These are phyloP conservation scores for Endocalyx cinctus DNA, from an alignment of 2,329 filamentous ascomycete genomes.

Conservation along the genomic window DNA sequence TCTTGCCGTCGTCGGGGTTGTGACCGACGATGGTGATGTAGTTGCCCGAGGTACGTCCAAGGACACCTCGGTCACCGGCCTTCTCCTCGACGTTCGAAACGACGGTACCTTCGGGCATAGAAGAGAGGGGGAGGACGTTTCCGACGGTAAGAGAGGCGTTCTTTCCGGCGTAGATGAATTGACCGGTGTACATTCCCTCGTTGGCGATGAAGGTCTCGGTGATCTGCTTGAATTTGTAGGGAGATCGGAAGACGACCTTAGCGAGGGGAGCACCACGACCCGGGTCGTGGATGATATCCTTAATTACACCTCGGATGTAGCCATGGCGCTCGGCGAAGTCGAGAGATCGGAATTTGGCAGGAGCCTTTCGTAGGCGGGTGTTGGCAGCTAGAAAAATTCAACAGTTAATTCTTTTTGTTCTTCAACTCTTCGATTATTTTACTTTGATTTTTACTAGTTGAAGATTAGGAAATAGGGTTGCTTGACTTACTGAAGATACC, in stretches of 20 bases:
- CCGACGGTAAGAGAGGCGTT: conserved; percentile 94
- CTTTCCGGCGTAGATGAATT: conserved; percentile 99
- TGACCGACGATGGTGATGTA: conserved; percentile 97
- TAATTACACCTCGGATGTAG: conserved; percentile 95
- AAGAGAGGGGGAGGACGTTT: conserved; percentile 91
- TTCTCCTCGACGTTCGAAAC: conserved; percentile 99
- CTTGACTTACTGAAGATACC: conserved; percentile 31
- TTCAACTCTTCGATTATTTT: too few relatives aligned
- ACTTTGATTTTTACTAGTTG: conserved; percentile 1
- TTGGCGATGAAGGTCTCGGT: conserved; percentile 99
- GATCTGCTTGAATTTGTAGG: conserved; percentile 96
- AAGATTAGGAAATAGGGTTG: conserved; percentile 3
- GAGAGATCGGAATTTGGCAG: conserved; percentile 93
- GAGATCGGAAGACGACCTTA: conserved; percentile 93
- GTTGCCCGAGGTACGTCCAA: conserved; percentile 97
- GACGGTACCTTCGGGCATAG: conserved; percentile 98
- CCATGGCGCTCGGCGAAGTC: conserved; percentile 97
- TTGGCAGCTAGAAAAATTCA: conserved; percentile 56
- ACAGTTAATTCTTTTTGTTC: conserved; percentile 16
- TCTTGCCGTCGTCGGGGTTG: conserved; percentile 99
- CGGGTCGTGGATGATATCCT: conserved; percentile 98
- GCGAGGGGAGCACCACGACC: conserved; percentile 97
- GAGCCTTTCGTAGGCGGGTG: conserved; percentile 91
- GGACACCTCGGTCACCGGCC: conserved; percentile 90
- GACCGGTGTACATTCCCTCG: conserved; percentile 99